These are phyloP conservation scores for Erythrophleum fordii DNA, from an alignment of 306 rosid species.

Conservation along the genomic window DNA sequence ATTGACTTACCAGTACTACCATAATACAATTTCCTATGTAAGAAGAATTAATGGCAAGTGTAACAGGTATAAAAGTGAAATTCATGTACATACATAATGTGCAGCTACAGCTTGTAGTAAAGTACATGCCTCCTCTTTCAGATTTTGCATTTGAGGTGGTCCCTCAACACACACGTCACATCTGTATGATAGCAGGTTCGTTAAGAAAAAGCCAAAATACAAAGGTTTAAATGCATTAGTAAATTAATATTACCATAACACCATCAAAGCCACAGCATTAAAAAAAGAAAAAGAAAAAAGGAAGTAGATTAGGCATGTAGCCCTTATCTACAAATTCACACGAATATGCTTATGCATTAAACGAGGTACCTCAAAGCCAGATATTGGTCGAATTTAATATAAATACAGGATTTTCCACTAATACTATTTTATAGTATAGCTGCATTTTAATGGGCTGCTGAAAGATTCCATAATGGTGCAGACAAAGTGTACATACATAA, in stretches of 20 bases:
- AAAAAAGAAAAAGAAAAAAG: neutral
- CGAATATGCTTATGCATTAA: constrained; percentile 25
- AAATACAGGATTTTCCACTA: constrained; percentile 24
- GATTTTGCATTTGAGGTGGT: constrained; percentile 73
- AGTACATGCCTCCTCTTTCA: constrained; percentile 74
- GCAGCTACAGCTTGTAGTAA: constrained; percentile 67
- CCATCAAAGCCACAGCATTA: constrained; percentile 1
- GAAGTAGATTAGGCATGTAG: neutral
- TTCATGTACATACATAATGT: constrained; percentile 54
- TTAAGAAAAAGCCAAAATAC: constrained; percentile 13
- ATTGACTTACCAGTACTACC: constrained; percentile 9
- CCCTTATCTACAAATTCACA: constrained; percentile 18
- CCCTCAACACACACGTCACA: constrained; percentile 85
- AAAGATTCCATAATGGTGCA: constrained; percentile 33
- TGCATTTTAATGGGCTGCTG: constrained; percentile 14
- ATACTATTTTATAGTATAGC: constrained; percentile 3
- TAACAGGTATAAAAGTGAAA: constrained; percentile 30
- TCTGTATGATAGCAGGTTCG: constrained; percentile 51
- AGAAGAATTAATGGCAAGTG: constrained; percentile 16
- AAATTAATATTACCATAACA: constrained; percentile 4
- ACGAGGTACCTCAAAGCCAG: too few relatives aligned
- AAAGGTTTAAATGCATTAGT: constrained; percentile 22
- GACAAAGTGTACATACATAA: constrained; percentile 58
- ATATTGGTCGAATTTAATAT: constrained; percentile 4
- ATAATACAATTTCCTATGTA: constrained; percentile 28